Percentiles rank a stretch among this genome's conserved stretches.
Evolutionary conservation across 768 basidiomycete genomes (phyloP).

Genomic region (Mycena indigotica): DNA sequence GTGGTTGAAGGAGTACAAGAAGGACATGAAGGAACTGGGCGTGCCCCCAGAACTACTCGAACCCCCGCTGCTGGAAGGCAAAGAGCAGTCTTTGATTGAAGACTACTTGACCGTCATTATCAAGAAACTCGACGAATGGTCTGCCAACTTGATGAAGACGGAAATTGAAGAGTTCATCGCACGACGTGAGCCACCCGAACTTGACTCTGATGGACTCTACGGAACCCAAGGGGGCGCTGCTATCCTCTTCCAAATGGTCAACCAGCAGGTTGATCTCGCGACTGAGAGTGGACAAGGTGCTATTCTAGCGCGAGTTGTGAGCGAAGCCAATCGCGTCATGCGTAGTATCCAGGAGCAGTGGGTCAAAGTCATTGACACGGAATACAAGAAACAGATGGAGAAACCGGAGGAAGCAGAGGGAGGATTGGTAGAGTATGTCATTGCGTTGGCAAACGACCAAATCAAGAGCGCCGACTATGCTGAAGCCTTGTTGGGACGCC

Average conservation of each 20-base stretch:
- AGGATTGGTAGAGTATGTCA: constrained; percentile 93
- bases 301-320: constrained; percentile 87
- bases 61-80: constrained; percentile 92
- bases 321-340: constrained; percentile 90
- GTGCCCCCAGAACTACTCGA: constrained; percentile 80
- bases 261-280: constrained; percentile 93
- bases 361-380: constrained; percentile 78
- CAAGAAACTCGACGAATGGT: constrained; percentile 97
- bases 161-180: constrained; percentile 84
- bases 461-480: constrained; percentile 94
- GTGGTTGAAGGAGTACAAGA: constrained; percentile 95
- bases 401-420: constrained; percentile 86
- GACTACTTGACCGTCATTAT: constrained; percentile 94
- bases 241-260: constrained; percentile 98
- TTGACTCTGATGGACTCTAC: constrained; percentile 86
- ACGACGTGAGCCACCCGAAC: constrained; percentile 83
- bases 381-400: constrained; percentile 85
- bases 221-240: constrained; percentile 88
- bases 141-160: constrained; percentile 87
- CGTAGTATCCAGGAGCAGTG: constrained; percentile 84
- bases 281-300: constrained; percentile 95
- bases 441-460: constrained; percentile 97
- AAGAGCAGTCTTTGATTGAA: constrained; percentile 91
- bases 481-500: constrained; percentile 79
- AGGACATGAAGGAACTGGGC: constrained; percentile 91